Percentiles rank a stretch among this genome's conserved stretches.
These are phyloP conservation scores for Trichoderma sp. DNA, from an alignment of 2,329 filamentous ascomycete species.

Conservation along the genomic window DNA sequence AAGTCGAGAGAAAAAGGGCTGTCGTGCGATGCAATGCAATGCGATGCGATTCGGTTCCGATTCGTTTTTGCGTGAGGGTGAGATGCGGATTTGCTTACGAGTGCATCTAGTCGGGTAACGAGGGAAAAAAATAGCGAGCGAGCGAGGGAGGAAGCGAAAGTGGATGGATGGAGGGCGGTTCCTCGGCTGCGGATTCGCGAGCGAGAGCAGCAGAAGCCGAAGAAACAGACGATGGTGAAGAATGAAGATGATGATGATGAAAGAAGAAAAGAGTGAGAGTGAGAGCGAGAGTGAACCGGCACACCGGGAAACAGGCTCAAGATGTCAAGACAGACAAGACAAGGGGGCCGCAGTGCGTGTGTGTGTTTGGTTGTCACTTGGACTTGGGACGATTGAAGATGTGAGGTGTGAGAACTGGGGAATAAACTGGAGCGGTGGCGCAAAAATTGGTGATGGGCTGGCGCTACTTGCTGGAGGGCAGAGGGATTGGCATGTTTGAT, in stretches of 20 bases:
- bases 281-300: not conserved
- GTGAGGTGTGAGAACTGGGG: not conserved
- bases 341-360: not conserved
- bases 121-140: not conserved
- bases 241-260: not conserved
- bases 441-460: conserved; percentile 8
- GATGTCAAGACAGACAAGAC: not conserved
- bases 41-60: not conserved
- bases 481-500: conserved; percentile 3
- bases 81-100: not conserved
- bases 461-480: not conserved
- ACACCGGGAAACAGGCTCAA: not conserved
- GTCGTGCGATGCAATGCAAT: not conserved
- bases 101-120: not conserved
- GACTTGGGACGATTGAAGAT: not conserved
- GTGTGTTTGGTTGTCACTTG: not conserved
- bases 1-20: not conserved
- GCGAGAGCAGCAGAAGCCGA: not conserved
- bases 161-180: not conserved
- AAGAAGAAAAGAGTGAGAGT: not conserved
- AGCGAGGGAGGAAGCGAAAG: conserved; percentile 2
- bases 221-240: not conserved
- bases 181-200: not conserved
- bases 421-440: conserved; percentile 18
- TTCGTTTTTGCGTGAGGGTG: not conserved